A percentile compares a stretch with the other conserved stretches of the same genome.
phyloP scores from a whole-genome alignment of 2,329 filamentous ascomycete species.

The Chaetomium strumarium region DNA sequence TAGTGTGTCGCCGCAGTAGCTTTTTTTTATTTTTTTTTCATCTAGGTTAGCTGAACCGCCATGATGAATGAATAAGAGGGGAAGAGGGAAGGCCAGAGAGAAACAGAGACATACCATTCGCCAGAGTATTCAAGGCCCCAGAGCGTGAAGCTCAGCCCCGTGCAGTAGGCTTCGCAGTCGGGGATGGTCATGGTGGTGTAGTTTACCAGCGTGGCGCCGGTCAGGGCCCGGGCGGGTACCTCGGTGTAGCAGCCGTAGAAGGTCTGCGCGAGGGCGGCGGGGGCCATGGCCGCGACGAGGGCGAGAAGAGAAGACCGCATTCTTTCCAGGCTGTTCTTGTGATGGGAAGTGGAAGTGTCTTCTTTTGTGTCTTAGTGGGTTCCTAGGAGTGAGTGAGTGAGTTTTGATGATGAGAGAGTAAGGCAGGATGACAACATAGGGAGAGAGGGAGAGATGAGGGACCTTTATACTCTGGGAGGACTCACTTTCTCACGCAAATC shows the following conservation, averaged over 20 bases:
- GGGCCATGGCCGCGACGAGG: conserved; percentile 12
- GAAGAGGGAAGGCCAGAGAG: no score
- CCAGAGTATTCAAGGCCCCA: conserved; percentile 21
- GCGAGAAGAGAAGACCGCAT: no score
- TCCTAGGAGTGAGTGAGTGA: background rate
- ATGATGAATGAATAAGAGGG: no score
- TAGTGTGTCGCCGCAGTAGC: conserved; percentile 19
- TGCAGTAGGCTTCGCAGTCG: conserved; percentile 17
- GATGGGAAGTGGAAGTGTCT: background rate
- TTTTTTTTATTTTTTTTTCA: background rate
- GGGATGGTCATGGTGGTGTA: conserved; percentile 16
- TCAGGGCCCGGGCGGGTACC: conserved; percentile 14
- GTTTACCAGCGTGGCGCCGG: conserved; percentile 6
- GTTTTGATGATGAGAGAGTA: conserved; percentile 6
- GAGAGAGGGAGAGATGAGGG: background rate
- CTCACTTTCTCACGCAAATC: no score
- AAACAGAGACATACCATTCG: conserved; percentile 23
- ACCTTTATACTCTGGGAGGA: background rate
- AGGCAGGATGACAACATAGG: conserved; percentile 9
- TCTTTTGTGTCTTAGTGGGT: background rate
- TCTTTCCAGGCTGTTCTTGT: no score
- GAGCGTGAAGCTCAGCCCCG: conserved; percentile 7
- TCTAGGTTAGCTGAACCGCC: background rate
- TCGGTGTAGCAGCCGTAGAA: conserved; percentile 23
- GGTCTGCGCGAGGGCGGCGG: conserved; percentile 15